Percentiles rank a stretch among this genome's conserved stretches.
These are phyloP conservation scores for Rhododendron molle DNA, from an alignment of 148 eudicot genomes.

Conservation along the genomic window DNA sequence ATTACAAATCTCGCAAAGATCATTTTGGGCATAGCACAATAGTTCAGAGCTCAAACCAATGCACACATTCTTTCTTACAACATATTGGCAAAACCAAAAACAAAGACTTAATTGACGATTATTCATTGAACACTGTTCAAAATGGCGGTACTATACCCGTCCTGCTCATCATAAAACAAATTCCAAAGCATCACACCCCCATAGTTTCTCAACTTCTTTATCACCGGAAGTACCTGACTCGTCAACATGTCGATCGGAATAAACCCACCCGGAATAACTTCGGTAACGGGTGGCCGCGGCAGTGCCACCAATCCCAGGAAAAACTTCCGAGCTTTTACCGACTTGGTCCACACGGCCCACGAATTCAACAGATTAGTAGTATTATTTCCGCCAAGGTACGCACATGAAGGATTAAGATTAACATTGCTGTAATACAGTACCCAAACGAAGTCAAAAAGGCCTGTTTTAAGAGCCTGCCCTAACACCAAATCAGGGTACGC, in stretches of 20 bases:
- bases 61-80: not conserved
- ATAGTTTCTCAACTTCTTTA: constrained; percentile 47
- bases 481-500: constrained; percentile 59
- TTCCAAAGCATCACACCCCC: constrained; percentile 95
- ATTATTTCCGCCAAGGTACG: constrained; percentile 42
- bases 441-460: constrained; percentile 82
- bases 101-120: not conserved
- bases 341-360: constrained; percentile 56
- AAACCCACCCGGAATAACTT: constrained; percentile 67
- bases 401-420: constrained; percentile 46
- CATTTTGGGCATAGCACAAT: no score
- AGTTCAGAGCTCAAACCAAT: no score
- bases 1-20: no score
- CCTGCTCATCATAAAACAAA: constrained; percentile 48
- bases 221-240: constrained; percentile 45
- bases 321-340: constrained; percentile 28
- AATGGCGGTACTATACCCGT: constrained; percentile 49
- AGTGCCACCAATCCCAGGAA: constrained; percentile 29
- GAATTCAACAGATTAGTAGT: constrained; percentile 34
- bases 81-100: not conserved
- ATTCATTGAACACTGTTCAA: constrained; percentile 22
- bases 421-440: constrained; percentile 74
- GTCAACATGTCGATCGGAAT: constrained; percentile 49
- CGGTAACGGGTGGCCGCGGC: not conserved
- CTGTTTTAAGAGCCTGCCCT: constrained; percentile 49